Conservation (phyloP, 768 basidiomycete species). For the Erythrobasidium yunnanense region DNA sequence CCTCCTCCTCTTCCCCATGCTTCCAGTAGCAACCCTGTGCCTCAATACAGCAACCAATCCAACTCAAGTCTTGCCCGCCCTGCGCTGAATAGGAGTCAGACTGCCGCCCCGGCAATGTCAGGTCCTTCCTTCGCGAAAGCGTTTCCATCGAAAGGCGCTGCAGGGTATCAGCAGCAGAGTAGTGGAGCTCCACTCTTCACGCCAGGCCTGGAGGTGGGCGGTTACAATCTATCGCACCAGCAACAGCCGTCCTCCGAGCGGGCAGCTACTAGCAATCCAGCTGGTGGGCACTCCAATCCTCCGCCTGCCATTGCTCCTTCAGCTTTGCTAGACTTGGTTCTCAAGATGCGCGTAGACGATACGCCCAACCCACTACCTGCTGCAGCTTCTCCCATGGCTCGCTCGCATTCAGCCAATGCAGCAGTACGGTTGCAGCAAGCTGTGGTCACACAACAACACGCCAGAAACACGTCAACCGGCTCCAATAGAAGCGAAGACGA, state of each 20-base stretch:
- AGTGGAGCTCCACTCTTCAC: not conserved
- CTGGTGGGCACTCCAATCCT: not conserved
- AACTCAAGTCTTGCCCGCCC: conserved; percentile 1
- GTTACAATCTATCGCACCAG: not conserved
- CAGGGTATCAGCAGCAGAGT: not conserved
- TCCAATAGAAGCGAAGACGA: conserved; percentile 20
- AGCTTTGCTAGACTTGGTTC: conserved; percentile 16
- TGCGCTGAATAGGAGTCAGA: conserved; percentile 15
- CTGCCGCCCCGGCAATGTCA: conserved; percentile 2
- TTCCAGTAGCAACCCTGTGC: not conserved
- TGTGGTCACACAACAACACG: not conserved
- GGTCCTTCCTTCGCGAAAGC: not conserved
- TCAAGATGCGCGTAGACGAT: conserved; percentile 3
- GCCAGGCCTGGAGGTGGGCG: not conserved
- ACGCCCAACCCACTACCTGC: not conserved
- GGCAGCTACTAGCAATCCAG: not conserved
- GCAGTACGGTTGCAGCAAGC: conserved; percentile 3
- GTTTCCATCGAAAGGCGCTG: not conserved
- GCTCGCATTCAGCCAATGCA: conserved; percentile 21
- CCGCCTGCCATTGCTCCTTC: conserved; percentile 5
- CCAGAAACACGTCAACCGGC: conserved; percentile 2
- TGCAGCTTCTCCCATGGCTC: not conserved
- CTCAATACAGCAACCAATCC: not conserved
- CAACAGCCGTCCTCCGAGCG: not conserved
- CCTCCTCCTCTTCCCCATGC: not conserved